Conservation (phyloP, 1,139 yeast genomes). For the Kodamaea arcana region DNA sequence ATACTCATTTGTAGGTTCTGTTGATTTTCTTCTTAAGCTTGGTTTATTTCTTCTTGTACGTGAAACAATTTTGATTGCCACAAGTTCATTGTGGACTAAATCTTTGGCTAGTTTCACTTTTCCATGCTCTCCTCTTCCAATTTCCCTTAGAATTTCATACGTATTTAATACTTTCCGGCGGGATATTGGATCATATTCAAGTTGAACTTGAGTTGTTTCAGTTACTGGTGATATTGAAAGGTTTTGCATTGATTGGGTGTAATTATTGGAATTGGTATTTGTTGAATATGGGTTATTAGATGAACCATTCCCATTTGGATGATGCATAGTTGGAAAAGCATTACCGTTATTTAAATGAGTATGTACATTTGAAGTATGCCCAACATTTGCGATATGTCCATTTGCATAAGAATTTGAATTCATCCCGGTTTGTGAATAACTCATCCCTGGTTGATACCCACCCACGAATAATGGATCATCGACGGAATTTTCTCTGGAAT, state of each 20-base stretch:
- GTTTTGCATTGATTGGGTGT: constrained; percentile 1
- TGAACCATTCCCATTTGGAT: neutral
- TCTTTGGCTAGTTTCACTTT: constrained; percentile 90
- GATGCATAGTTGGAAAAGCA: too few species aligned
- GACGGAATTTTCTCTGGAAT: constrained; percentile 1
- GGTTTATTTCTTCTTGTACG: constrained; percentile 57
- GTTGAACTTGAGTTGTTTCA: constrained; percentile 75
- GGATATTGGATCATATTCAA: constrained; percentile 87
- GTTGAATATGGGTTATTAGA: neutral
- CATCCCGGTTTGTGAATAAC: too few species aligned
- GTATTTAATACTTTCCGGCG: constrained; percentile 83
- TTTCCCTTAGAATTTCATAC: constrained; percentile 80
- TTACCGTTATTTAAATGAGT: too few species aligned
- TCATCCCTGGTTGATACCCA: too few species aligned
- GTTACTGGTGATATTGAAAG: constrained; percentile 43
- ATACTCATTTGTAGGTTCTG: constrained; percentile 23
- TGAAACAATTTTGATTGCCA: constrained; percentile 91
- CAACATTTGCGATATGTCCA: neutral
- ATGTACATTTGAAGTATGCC: too few species aligned
- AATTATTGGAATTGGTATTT: constrained; percentile 3
- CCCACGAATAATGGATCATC: neutral
- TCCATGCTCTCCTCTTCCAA: constrained; percentile 97
- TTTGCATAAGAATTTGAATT: too few species aligned
- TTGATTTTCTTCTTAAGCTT: constrained; percentile 36
- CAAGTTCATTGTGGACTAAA: constrained; percentile 62